Evolutionary conservation across 768 basidiomycete genomes (phyloP), one percentile per base, ranked within the genome.

Genomic region (Obba rivulosa): DNA sequence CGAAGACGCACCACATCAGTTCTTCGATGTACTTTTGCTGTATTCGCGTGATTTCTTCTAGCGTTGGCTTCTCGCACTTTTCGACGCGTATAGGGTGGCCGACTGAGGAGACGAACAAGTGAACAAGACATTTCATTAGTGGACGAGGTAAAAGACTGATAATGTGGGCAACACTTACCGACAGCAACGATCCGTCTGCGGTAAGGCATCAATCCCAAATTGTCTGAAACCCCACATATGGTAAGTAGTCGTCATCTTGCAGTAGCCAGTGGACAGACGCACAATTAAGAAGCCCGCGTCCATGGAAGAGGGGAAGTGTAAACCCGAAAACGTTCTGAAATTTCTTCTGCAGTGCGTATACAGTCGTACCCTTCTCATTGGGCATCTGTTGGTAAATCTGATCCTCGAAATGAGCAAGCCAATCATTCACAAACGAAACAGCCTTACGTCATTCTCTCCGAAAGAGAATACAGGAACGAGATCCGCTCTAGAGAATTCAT

Each of bases 401-500:
- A 13, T 31, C 28, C 28, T 31, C 28, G 28, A 5, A 20, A n/a
- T 31, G 3, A 28, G 18, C 10, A 21, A 9, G 35, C 24, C 2
- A 18, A 25, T 17, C 16, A 34, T 22, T 21, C 10, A 43, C 43
- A 52, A 23, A 14, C n/a, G 23, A 31, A 11, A 41, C 24, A 36
- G 8, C 75, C 80, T 61, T 52, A 94, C 94, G 65, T 98, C 96
- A 63, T 98, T 98, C 72, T 99, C 96, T 11, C 96, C 96, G 58
- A 99, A 99, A 4, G 92, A 94, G 62, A 99, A 98, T 3, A 97
- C 94, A 0, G 96, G 96, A 0, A 99, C 96, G 10, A 99, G 74
- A 60, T 94, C 92, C 34, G 96, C 96, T 46, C 92, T 93, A 55
- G 13, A 41, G 13, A 20, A 45, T 52, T 41, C 35, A 43, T 13